Evolutionary conservation across 2,329 filamentous ascomycete species (phyloP), one percentile per base, ranked within the genome.

Genomic region (Stachybotrys chlorohalonatus): DNA sequence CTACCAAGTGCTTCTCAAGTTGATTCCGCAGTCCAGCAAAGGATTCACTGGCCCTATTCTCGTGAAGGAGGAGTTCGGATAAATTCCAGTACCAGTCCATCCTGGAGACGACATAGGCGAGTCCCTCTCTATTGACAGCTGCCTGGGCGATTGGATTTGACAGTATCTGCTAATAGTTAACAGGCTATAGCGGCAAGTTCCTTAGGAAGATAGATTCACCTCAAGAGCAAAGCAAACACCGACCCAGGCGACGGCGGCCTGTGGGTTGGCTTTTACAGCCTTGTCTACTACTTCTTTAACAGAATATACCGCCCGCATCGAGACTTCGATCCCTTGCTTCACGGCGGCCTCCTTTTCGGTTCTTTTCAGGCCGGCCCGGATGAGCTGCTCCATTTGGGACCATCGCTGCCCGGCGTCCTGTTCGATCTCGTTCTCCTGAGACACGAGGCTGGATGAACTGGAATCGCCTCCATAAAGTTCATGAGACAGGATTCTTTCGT

Each of bases 1-100:
- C 46, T 15, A 69, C 48, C n/a, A 75, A 60, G 2, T 53, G 52
- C 6, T 60, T 55, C 52, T 70, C 59, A 5, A 74, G 53, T 31
- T 63, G 51, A n/a, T 6, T 15, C 47, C 57, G 54, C 13, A 68
- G 46, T n/a, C 30, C 42, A 16, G 54, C 6, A 8, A 51, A 49
- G 13, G 57, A 56, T 42, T 54, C 11, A 1, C 53, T 52, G 17
- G 52, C 55, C 30, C 31, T 54, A n/a, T 64, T 49, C 56, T 53
- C 36, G 8, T 65, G 55, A 16, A 69, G 58, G n/a, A 71, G 59
- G 7, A 63, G 59, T 30, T 55, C 56, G 6, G 63, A 61, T 32
- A 71, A 56, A 24, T 56, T 56, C 56, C 63, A 70, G 57, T 73
- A 73, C 70, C 67, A 73, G 4, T 71, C 61, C 64, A 72, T 73